Conservation (phyloP, 106 monocot species). For the Hemerocallis citrina region DNA sequence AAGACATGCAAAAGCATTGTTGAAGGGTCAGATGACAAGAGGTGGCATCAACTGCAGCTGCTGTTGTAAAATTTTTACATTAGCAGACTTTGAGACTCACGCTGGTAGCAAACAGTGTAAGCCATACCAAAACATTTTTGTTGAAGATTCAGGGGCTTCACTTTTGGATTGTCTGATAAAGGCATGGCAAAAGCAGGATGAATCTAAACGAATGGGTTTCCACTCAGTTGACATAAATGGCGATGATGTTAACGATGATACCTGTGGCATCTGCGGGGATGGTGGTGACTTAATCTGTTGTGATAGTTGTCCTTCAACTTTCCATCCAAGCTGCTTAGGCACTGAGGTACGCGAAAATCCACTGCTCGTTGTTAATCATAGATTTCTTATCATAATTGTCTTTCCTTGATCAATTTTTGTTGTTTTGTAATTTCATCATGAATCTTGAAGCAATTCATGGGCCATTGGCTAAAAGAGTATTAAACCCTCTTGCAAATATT, state of each 20-base stretch:
- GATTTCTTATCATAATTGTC: neutral
- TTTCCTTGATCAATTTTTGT: neutral
- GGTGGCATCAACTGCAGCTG: conserved; percentile 75
- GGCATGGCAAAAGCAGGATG: conserved; percentile 11
- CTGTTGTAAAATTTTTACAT: conserved; percentile 46
- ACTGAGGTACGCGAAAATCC: conserved; percentile 37
- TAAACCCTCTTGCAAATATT: neutral
- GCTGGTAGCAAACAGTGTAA: conserved; percentile 40
- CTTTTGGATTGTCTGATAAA: conserved; percentile 1
- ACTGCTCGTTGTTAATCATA: neutral
- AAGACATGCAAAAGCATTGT: conserved; percentile 15
- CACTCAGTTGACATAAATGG: too few relatives aligned
- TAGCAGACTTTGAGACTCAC: conserved; percentile 65
- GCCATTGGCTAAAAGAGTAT: neutral
- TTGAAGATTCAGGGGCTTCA: conserved; percentile 31
- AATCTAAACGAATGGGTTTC: too few relatives aligned
- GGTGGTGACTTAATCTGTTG: conserved; percentile 73
- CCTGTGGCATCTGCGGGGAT: too few relatives aligned
- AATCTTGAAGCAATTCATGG: neutral
- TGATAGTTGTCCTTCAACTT: conserved; percentile 77
- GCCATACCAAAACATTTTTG: conserved; percentile 38
- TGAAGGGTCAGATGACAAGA: conserved; percentile 51
- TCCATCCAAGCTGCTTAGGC: conserved; percentile 61
- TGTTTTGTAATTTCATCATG: neutral
- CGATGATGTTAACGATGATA: too few relatives aligned